phyloP scores from a whole-genome alignment of 768 basidiomycete species.

The Tremella yokohamensis region DNA sequence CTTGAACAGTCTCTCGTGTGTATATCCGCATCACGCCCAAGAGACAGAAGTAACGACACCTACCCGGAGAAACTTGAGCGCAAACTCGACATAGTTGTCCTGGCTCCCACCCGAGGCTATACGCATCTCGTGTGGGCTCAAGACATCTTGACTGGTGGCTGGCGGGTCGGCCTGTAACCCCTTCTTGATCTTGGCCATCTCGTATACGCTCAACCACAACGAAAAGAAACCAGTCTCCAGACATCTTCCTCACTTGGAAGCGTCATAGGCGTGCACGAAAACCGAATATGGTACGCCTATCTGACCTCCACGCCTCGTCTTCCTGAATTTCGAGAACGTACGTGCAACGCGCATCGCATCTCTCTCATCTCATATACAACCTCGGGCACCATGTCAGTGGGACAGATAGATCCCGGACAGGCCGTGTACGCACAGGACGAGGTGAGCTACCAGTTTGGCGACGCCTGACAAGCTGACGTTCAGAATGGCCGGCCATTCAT shows the following conservation, averaged over 20 bases:
- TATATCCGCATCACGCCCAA: not conserved
- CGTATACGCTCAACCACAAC: too few species aligned
- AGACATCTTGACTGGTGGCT: not conserved
- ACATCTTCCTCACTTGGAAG: slow-evolving; percentile 3
- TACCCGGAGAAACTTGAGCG: slow-evolving; percentile 26
- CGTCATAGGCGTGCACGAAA: not conserved
- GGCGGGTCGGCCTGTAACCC: not conserved
- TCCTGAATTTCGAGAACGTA: slow-evolving; percentile 1
- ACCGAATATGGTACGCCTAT: not conserved
- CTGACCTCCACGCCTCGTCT: not conserved
- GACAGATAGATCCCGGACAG: slow-evolving; percentile 50
- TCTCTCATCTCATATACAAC: not conserved
- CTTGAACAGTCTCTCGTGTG: not conserved
- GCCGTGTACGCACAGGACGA: slow-evolving; percentile 53
- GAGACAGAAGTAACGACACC: slow-evolving; percentile 3
- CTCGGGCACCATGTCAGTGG: slow-evolving; percentile 34
- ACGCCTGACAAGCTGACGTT: slow-evolving; percentile 8
- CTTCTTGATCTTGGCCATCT: not conserved
- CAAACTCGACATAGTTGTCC: slow-evolving; percentile 29
- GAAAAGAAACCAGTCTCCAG: not conserved
- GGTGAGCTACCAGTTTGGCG: slow-evolving; percentile 27
- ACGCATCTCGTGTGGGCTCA: slow-evolving; percentile 30
- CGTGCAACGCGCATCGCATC: not conserved
- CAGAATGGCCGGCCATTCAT: slow-evolving; percentile 97
- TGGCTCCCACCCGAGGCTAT: slow-evolving; percentile 36